Evolutionary conservation across 352 stramenopile species (phyloP).

Genomic region (Plasmopara muralis): DNA sequence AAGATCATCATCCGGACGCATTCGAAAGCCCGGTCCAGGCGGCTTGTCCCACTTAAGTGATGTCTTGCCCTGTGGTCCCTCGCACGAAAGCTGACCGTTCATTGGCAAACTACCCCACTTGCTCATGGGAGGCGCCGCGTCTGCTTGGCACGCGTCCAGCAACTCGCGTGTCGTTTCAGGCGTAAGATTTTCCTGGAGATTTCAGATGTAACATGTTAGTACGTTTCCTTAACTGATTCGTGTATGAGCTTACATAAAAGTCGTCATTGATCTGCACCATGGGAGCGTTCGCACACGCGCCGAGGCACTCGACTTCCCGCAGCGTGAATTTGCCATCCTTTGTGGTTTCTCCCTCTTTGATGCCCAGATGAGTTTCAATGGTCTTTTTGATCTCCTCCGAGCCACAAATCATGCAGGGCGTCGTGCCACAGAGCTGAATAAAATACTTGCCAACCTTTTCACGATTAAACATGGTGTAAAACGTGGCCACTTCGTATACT

Average conservation of each 20-base stretch:
- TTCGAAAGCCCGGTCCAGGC: constrained; percentile 81
- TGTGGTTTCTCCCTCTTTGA: constrained; percentile 93
- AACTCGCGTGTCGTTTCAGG: constrained; percentile 95
- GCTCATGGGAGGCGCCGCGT: constrained; percentile 90
- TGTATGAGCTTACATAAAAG: constrained; percentile 66
- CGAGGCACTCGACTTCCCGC: constrained; percentile 98
- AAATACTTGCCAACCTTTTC: constrained; percentile 95
- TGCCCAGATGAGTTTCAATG: constrained; percentile 95
- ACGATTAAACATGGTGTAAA: constrained; percentile 99
- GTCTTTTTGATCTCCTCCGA: constrained; percentile 99
- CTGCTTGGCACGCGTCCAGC: constrained; percentile 95
- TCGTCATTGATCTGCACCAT: constrained; percentile 99
- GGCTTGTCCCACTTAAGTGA: constrained; percentile 84
- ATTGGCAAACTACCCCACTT: constrained; percentile 98
- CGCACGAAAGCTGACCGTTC: constrained; percentile 99
- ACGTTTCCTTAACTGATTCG: background rate
- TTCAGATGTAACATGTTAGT: background rate
- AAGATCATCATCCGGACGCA: constrained; percentile 87
- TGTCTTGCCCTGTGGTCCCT: constrained; percentile 96
- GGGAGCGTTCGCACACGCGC: constrained; percentile 97
- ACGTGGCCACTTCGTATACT: constrained; percentile 99
- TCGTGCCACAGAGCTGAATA: constrained; percentile 98
- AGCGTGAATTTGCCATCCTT: constrained; percentile 88
- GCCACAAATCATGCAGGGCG: constrained; percentile 99
- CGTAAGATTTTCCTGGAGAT: constrained; percentile 94